Conservation (phyloP, 2,329 filamentous ascomycete species). For the Pyrenochaeta sp. region DNA sequence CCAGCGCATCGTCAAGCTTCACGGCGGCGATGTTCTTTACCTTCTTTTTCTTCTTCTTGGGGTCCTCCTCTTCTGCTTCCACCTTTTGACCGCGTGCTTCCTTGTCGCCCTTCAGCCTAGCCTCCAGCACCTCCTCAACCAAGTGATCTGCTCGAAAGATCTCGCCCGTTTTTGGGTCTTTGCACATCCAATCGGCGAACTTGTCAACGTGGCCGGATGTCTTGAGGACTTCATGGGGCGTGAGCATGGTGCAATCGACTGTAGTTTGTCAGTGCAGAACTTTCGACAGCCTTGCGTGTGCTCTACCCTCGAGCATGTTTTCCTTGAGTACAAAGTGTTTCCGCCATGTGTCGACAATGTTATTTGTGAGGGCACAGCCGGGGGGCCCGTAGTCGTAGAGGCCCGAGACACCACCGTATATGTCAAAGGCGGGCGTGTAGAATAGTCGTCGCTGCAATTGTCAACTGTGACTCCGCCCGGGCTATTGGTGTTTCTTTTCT, state of each 20-base stretch:
- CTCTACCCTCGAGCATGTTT: conserved; percentile 80
- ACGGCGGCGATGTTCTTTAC: conserved; percentile 69
- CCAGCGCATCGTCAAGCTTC: conserved; percentile 85
- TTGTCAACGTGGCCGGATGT: conserved; percentile 95
- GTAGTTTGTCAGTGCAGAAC: conserved; percentile 22
- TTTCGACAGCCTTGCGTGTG: conserved; percentile 17
- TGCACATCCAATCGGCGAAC: conserved; percentile 99
- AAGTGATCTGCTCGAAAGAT: conserved; percentile 96
- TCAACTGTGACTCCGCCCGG: conserved; percentile 34
- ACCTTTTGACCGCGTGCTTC: conserved; percentile 85
- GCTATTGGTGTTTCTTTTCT: conserved; percentile 46
- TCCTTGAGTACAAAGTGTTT: conserved; percentile 94
- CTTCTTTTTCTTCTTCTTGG: conserved; percentile 92
- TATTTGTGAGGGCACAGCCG: conserved; percentile 84
- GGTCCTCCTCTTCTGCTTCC: conserved; percentile 76
- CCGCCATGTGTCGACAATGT: conserved; percentile 88
- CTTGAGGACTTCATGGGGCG: conserved; percentile 92
- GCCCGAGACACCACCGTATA: conserved; percentile 87
- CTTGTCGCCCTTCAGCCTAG: conserved; percentile 87
- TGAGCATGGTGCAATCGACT: conserved; percentile 92
- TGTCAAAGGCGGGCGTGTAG: conserved; percentile 94
- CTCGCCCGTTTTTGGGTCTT: conserved; percentile 96
- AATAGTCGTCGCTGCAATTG: conserved; percentile 62
- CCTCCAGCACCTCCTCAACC: conserved; percentile 92
- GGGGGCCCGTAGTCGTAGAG: conserved; percentile 95